Base-by-base conservation (phyloP, 768 basidiomycete genomes). In the Gloeopeniophorella convolvens region DNA sequence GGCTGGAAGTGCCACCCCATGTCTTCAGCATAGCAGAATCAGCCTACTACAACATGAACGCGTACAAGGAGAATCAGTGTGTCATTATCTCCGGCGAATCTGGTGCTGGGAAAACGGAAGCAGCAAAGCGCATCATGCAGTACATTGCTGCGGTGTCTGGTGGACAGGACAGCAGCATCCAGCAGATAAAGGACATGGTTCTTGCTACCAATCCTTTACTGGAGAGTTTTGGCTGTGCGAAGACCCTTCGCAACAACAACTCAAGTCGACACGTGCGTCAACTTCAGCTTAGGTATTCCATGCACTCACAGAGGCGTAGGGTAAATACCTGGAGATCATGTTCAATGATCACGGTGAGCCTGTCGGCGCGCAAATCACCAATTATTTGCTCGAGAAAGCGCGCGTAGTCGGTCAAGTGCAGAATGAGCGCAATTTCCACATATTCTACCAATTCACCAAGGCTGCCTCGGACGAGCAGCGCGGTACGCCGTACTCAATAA, bases 31-130 rank as follows among this genome's bases (percentile, higher is more conserved):
- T 99, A 58, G 96, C 96, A 39, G 96, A 99, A 74, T 79, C 86
- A 45, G 84, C 93, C 9, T 98, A 98, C 73, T 98, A 98, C 73
- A 91, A 94, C 65, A 98, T 99, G 96, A 94, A 92, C 57, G 90
- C 93, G 24, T 96, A 99, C 69, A 88, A 94, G 68, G 95, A 99
- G 70, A 99, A 98, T 63, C 96, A 99, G 71, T 98, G 95, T 66
- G 95, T 99, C 47, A 99, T 99, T 70, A 98, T 99, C 62, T 93
- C 94, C 30, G 96, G 96, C 47, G 96, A 99, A 72, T 97, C 94
- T 13, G 96, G 96, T 43, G 96, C 96, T 4, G 96, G 96, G 43
- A 99, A 99, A 75, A 99, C 96, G 3, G 96, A 98, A 68, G 96
- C 96, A 3, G 96, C 96, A 18, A 98, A 98, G 67, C 82, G 93